Conservation (phyloP, 805 yeast genomes). For the Kodamaea nitidulidarum region DNA sequence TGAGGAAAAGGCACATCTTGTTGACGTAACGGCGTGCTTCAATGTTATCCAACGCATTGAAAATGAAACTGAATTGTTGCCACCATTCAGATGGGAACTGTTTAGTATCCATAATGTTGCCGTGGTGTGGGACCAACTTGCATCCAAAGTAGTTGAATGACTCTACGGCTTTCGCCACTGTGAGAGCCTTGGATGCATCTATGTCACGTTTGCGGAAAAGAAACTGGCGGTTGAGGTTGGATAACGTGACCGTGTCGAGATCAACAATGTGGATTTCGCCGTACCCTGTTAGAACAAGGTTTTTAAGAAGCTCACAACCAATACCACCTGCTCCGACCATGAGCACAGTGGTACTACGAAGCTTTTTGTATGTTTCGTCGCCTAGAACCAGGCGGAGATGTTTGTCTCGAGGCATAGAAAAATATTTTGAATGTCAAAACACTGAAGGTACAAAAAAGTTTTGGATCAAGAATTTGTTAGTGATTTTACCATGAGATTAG, state of each 20-base stretch:
- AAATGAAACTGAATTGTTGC: slow-evolving; percentile 68
- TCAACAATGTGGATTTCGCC: slow-evolving; percentile 92
- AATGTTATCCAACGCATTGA: slow-evolving; percentile 90
- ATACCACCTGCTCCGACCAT: slow-evolving; percentile 97
- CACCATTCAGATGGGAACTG: slow-evolving; percentile 73
- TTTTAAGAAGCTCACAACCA: slow-evolving; percentile 87
- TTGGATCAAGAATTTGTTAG: too few relatives aligned
- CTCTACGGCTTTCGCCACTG: slow-evolving; percentile 80
- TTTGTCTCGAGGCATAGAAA: slow-evolving; percentile 25
- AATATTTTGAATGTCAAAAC: too few relatives aligned
- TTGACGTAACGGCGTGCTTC: slow-evolving; percentile 92
- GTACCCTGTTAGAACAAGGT: slow-evolving; percentile 71
- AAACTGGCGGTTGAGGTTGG: slow-evolving; percentile 91
- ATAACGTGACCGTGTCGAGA: slow-evolving; percentile 88
- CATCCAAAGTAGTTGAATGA: slow-evolving; percentile 59
- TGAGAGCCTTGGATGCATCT: slow-evolving; percentile 78
- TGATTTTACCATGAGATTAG: too few relatives aligned
- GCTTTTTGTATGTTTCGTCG: slow-evolving; percentile 21
- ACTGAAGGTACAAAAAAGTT: too few relatives aligned
- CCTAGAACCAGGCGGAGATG: slow-evolving; percentile 46
- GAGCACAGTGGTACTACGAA: slow-evolving; percentile 52
- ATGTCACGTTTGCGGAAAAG: slow-evolving; percentile 86
- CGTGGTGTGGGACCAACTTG: slow-evolving; percentile 73
- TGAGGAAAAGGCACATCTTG: slow-evolving; percentile 67
- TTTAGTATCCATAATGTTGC: slow-evolving; percentile 76